Base-by-base conservation (phyloP, 805 yeast genomes). In the Cyberlindnera xylosilytica region DNA sequence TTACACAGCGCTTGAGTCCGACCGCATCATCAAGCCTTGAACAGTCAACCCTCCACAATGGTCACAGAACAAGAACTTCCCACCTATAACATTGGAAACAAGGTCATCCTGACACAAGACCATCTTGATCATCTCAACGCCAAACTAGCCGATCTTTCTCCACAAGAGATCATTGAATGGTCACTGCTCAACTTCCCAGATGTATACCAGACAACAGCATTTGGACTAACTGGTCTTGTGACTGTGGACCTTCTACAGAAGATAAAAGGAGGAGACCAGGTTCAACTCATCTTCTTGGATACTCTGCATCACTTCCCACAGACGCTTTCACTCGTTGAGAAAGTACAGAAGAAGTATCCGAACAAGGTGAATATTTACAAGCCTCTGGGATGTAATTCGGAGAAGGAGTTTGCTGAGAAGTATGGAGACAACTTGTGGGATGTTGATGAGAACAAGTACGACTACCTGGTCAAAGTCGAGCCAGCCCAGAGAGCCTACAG, bases 271-370 rank as follows among this genome's bases (percentile, higher is more conserved):
- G 57, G 57, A 4, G 62, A 65, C 34, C 74, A 81, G 1, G 69
- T 86, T 6, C 95, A 89, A 42, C 68, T 90, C 42, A 83, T 91
- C 2, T 91, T 91, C 61, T 72, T 90, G 36, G 97, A 91, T 60
- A 91, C 98, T 0, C 68, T 91, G 49, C 87, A 90, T 58, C 97
- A 91, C 63, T 91, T 91, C 71, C 89, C 91, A n/a, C 98, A 91
- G 62, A 91, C 98, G 1, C 66, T 83, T 33, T 87, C 82, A 3
- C 72, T 91, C 30, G 83, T 90, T 4, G 71, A 76, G 2, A 69
- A 65, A 11, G 74, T 91, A 31, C 67, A 76, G 53, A 50, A 56
- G 13, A 74, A 69, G 46, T 91, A 91, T 60, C 74, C 79, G 3
- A 49, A 69, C 36, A 69, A 69, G 20, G 62, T 90, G 19, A 83